Base-by-base conservation (phyloP, 805 yeast species). In the Hanseniaspora hatyaiensis region DNA sequence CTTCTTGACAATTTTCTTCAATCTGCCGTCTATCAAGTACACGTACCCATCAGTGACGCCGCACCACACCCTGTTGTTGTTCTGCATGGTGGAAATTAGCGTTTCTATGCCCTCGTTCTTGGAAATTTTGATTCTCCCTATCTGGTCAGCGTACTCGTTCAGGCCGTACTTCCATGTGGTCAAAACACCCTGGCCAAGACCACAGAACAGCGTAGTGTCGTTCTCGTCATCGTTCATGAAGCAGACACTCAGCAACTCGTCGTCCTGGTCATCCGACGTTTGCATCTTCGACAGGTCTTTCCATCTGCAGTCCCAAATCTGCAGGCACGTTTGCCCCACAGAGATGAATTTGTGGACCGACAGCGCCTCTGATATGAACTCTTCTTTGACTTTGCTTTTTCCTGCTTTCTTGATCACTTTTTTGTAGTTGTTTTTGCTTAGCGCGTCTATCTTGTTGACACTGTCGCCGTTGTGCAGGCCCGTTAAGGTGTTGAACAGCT, bases 151-250 rank as follows among this genome's bases (percentile, higher is more conserved):
- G 52, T 78, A 72, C 36, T 73, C 73, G 58, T 84, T 85, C 58
- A 74, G 74, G 26, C 74, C 69, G 23, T 81, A 78, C 55, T 75
- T 77, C 98, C 98, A 89, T 12, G 82, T 68, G 0, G 97, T 86
- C 6, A 86, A 70, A 12, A 85, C 74, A 3, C 97, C 97, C 58
- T 82, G 92, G 13, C 94, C 86, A 81, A 86, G 87, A 38, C 95
- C 89, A 55, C 88, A 87, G 3, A 81, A 74, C 3, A 79, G 72
- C 8, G 39, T 43, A 0, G 76, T 71, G 16, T 76, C 78, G 47
- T 79, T 83, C 40, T 71, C 73, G 12, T 77, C 72, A 1, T 73
- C 73, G 52, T 80, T 83, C 1, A 79, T 73, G 65, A 79, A 77
- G 32, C 83, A 67, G 56, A 85, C 80, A 49, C 87, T 71, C 36